These are phyloP conservation scores for Mycothermus thermophilus DNA, from an alignment of 495 filamentous ascomycete genomes.

Conservation along the genomic window DNA sequence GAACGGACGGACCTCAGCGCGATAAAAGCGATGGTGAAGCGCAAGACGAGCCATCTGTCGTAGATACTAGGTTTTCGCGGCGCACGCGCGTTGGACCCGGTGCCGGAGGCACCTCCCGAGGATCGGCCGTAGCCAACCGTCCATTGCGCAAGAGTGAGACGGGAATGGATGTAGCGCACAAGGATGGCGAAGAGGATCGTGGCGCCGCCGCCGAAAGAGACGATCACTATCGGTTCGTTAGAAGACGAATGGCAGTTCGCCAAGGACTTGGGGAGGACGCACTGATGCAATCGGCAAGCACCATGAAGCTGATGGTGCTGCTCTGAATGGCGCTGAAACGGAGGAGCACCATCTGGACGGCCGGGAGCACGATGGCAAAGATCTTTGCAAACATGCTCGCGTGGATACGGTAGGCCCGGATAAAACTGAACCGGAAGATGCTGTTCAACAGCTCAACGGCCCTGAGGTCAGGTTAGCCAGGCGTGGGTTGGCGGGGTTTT, in stretches of 20 bases:
- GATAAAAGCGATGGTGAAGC: slow-evolving; percentile 34
- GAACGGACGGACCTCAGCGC: slow-evolving; percentile 21
- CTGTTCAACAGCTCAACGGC: slow-evolving; percentile 26
- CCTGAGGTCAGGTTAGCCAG: slow-evolving; percentile 12
- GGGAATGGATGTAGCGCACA: slow-evolving; percentile 32
- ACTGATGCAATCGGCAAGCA: slow-evolving; percentile 31
- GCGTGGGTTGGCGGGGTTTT: no score
- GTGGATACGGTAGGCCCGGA: slow-evolving; percentile 12
- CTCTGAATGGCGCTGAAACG: slow-evolving; percentile 15
- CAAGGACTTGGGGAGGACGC: slow-evolving; percentile 6
- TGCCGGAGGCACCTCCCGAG: slow-evolving; percentile 3
- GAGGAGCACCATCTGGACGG: slow-evolving; percentile 24
- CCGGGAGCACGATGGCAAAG: slow-evolving; percentile 23
- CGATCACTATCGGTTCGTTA: no score
- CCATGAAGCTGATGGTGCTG: slow-evolving; percentile 21
- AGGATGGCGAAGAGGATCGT: slow-evolving; percentile 29
- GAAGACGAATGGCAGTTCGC: no score
- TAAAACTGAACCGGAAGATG: slow-evolving; percentile 20
- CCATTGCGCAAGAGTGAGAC: slow-evolving; percentile 25
- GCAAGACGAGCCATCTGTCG: slow-evolving; percentile 31
- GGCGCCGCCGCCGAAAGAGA: slow-evolving; percentile 26
- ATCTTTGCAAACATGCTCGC: slow-evolving; percentile 23
- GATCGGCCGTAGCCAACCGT: slow-evolving; percentile 21
- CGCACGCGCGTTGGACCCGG: neutral
- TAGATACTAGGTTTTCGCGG: slow-evolving; percentile 24